Evolutionary conservation across 108 stramenopile genomes (phyloP).

Genomic region (Skeletonema potamos): DNA sequence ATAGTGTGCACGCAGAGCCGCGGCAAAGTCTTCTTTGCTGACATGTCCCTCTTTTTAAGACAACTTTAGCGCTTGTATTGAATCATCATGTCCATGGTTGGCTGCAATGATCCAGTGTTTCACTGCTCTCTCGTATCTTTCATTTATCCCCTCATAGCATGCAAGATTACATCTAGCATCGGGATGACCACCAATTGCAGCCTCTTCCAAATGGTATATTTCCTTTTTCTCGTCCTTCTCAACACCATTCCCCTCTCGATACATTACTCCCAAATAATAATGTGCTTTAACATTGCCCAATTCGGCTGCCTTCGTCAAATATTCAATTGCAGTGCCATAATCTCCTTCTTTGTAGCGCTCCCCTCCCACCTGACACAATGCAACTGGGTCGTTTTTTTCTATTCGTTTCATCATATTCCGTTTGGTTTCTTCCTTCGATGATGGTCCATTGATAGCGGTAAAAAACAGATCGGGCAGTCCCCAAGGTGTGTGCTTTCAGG

Average conservation of each 20-base stretch:
- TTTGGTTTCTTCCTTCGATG: not conserved
- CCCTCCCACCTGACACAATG: not conserved
- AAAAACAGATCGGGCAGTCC: not conserved
- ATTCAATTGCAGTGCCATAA: not conserved
- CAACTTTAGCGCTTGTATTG: too few relatives aligned
- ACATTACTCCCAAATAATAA: not conserved
- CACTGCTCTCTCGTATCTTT: too few relatives aligned
- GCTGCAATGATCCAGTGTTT: too few relatives aligned
- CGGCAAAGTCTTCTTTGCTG: too few relatives aligned
- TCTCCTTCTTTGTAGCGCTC: not conserved
- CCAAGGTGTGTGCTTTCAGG: not conserved
- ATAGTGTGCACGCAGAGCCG: too few relatives aligned
- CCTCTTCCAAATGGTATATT: not conserved
- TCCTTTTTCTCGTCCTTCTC: not conserved
- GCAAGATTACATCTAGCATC: not conserved
- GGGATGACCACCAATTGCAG: constrained; percentile 1
- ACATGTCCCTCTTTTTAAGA: too few relatives aligned
- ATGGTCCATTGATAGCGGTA: not conserved
- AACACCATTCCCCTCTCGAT: not conserved
- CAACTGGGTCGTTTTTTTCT: not conserved
- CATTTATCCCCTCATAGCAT: not conserved
- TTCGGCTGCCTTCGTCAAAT: not conserved
- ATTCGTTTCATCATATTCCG: not conserved
- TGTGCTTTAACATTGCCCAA: not conserved
- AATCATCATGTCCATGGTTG: too few relatives aligned